These are phyloP conservation scores for Naganishia liquefaciens DNA, from an alignment of 1,284 basidiomycete species.

Conservation along the genomic window DNA sequence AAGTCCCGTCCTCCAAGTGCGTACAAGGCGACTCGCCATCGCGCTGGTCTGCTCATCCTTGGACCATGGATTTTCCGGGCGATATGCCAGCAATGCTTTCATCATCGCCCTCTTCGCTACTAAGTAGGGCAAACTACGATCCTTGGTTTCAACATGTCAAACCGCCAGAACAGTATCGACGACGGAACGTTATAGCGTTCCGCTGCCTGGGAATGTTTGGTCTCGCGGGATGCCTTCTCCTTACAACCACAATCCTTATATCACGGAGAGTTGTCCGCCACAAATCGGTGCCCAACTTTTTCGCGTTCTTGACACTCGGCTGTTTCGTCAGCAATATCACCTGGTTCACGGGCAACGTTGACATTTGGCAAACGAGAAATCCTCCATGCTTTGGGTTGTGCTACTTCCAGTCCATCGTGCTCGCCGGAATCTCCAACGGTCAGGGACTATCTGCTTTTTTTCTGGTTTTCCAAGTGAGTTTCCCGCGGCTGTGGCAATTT, in stretches of 20 bases:
- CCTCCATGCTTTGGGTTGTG: constrained; percentile 16
- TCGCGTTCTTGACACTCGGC: constrained; percentile 8
- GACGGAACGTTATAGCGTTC: background rate
- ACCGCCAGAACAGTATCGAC: constrained; percentile 14
- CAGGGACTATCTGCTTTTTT: constrained; percentile 10
- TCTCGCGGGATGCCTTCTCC: constrained; percentile 11
- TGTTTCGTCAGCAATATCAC: constrained; percentile 6
- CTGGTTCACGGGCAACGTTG: constrained; percentile 22
- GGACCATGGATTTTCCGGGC: too few relatives aligned
- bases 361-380: constrained; percentile 13
- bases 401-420: constrained; percentile 11
- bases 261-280: constrained; percentile 12
- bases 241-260: constrained; percentile 7
- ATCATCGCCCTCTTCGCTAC: background rate
- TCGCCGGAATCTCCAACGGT: constrained; percentile 11
- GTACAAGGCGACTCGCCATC: too few relatives aligned
- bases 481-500: background rate
- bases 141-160: constrained; percentile 4
- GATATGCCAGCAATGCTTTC: too few relatives aligned
- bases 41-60: too few relatives aligned
- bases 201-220: constrained; percentile 3
- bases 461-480: constrained; percentile 24
- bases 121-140: constrained; percentile 12
- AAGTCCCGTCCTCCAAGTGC: too few relatives aligned
- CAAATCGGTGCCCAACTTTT: constrained; percentile 26